Conservation (phyloP, 345 rosid genomes). For the Salix purpurea region DNA sequence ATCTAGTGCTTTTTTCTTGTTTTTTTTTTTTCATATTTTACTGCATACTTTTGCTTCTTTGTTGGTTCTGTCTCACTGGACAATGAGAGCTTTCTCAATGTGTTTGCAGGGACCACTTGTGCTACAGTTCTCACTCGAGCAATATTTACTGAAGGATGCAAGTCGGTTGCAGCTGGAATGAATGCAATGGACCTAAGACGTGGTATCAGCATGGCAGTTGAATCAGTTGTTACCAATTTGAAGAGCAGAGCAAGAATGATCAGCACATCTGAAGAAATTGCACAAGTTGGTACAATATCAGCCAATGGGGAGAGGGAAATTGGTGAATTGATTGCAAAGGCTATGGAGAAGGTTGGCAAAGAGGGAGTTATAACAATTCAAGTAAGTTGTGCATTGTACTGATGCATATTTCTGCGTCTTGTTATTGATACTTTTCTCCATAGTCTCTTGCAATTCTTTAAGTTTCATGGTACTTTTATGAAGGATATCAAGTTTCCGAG, state of each 20-base stretch:
- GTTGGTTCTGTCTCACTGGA: neutral
- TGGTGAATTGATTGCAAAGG: constrained; percentile 96
- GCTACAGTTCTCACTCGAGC: constrained; percentile 89
- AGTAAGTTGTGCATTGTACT: constrained; percentile 35
- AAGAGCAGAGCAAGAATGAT: constrained; percentile 94
- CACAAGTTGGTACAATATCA: constrained; percentile 98
- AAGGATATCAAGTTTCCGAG: neutral
- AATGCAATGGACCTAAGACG: constrained; percentile 93
- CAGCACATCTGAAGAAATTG: constrained; percentile 96
- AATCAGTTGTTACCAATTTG: constrained; percentile 74
- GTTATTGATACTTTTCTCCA: too few species aligned
- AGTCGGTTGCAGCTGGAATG: constrained; percentile 96
- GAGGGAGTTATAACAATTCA: constrained; percentile 97
- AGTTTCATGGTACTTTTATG: neutral
- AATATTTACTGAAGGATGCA: constrained; percentile 87
- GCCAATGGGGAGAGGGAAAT: constrained; percentile 98
- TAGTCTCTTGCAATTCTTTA: too few species aligned
- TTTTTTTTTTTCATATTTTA: neutral
- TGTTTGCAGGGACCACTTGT: constrained; percentile 81
- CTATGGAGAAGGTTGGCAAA: constrained; percentile 98
- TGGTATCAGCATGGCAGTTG: constrained; percentile 93
- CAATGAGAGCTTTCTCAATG: neutral
- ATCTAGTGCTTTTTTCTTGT: neutral
- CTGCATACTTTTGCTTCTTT: neutral
- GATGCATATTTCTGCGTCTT: neutral